These are phyloP conservation scores for Lepraria neglecta DNA, from an alignment of 495 filamentous ascomycete species.

Conservation along the genomic window DNA sequence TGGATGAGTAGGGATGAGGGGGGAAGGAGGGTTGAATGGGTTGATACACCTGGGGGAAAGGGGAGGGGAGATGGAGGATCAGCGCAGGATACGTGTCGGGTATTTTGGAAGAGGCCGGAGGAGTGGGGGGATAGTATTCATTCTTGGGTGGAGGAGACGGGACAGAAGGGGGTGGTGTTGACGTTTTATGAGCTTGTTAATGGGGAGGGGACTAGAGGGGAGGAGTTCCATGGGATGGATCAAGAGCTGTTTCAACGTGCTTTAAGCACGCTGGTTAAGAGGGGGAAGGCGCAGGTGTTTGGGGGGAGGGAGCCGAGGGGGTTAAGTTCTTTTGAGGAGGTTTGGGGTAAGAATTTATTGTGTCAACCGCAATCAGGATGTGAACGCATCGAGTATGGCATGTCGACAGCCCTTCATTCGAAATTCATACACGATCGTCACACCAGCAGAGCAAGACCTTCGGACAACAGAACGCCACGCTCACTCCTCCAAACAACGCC, in stretches of 20 bases:
- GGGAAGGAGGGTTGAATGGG: conserved; percentile 63
- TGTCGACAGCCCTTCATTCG: neutral
- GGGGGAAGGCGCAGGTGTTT: conserved; percentile 89
- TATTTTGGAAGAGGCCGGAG: conserved; percentile 65
- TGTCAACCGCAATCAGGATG: neutral
- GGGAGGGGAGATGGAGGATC: conserved; percentile 19
- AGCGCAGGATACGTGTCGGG: conserved; percentile 35
- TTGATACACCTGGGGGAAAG: conserved; percentile 31
- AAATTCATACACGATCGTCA: too few species aligned
- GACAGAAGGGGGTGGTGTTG: conserved; percentile 65
- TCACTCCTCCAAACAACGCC: neutral
- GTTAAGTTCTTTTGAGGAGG: conserved; percentile 87
- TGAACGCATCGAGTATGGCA: neutral
- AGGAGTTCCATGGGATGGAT: conserved; percentile 81
- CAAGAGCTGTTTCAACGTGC: conserved; percentile 67
- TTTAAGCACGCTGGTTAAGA: conserved; percentile 73
- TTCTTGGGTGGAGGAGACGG: conserved; percentile 62
- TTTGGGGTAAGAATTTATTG: neutral
- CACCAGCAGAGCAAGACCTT: neutral
- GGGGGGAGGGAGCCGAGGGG: conserved; percentile 77
- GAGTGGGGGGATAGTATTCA: conserved; percentile 64
- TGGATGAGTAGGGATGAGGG: conserved; percentile 63
- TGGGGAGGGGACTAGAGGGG: conserved; percentile 51
- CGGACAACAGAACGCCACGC: conserved; percentile 8
- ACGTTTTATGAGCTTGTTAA: conserved; percentile 71